A percentile compares a stretch with the other conserved stretches of the same genome.
These are phyloP conservation scores for Acanthamoeba culbertsoni DNA, from an alignment of 208 protist species.

Conservation along the genomic window DNA sequence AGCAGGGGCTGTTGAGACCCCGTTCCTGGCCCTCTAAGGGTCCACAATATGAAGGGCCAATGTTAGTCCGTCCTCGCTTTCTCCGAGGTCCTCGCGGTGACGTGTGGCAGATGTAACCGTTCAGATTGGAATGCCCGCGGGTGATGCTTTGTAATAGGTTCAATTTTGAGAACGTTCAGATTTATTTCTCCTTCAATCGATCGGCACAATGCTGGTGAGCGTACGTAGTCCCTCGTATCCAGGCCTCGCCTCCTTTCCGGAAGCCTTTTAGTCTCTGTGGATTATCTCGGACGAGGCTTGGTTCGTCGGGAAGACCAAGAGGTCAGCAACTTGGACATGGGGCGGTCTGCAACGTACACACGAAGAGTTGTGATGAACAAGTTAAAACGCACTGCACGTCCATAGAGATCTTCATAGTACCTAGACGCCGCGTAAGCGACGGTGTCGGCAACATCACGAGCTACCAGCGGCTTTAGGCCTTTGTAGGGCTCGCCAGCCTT, in stretches of 20 bases:
- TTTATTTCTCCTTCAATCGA: too few relatives aligned
- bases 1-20: too few relatives aligned
- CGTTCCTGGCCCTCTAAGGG: too few relatives aligned
- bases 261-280: not conserved
- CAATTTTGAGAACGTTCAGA: too few relatives aligned
- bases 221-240: too few relatives aligned
- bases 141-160: not conserved
- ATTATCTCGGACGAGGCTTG: constrained; percentile 18
- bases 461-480: not conserved
- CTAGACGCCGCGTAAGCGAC: constrained; percentile 27
- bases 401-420: not conserved
- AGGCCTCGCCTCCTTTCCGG: too few relatives aligned
- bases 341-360: not conserved
- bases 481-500: constrained; percentile 17
- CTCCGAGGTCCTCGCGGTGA: too few relatives aligned
- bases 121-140: too few relatives aligned
- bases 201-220: too few relatives aligned
- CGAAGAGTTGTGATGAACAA: not conserved
- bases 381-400: not conserved
- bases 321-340: constrained; percentile 38
- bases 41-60: too few relatives aligned
- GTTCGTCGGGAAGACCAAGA: constrained; percentile 28
- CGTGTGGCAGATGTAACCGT: too few relatives aligned
- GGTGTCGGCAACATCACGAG: constrained; percentile 27
- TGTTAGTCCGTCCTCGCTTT: too few relatives aligned